Base-by-base conservation (phyloP, 2,329 filamentous ascomycete genomes). In the Lachnellula occidentalis region DNA sequence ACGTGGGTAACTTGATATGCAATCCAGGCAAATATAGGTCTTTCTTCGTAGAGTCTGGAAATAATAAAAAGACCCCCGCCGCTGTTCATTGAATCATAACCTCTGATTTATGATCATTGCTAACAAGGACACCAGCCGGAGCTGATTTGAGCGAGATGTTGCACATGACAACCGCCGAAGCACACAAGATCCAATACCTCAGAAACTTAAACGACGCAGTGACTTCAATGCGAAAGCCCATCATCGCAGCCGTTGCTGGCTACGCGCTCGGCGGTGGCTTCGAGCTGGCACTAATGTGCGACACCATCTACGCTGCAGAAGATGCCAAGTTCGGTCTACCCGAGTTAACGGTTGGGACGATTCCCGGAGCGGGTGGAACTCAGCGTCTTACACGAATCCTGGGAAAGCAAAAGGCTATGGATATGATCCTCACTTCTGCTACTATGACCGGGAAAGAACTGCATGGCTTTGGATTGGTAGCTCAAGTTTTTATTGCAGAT, bases 181-280 rank as follows among this genome's bases (percentile, higher is more conserved):
- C 70, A 6, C 60, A 65, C 34, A 51, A 57, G 41, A 57, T 55
- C 15, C 54, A 54, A 36, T 73, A 67, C 58, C 67, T 73, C 53
- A 69, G 73, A 63, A 71, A 78, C 58, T 71, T 79, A 21, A 68
- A 67, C 31, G 59, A 67, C 47, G 70, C 66, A 15, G 67, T 74
- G 47, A 65, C 64, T 21, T 55, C 57, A n/a, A 68, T 74, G 58
- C 66, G 67, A 31, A 79, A 79, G 62, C 77, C 77, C 2, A 60
- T 78, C 46, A 69, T 80, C 53, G 76, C 76, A 9, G 76, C 75
- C 19, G 76, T 79, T 21, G 72, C 76, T 58, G 77, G 77, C 48
- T 72, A 75, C 64, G 77, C 77, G 58, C 71, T 79, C 31, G 76
- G 76, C 31, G 76, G 77, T 14, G 77, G 77, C 5, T 79, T 77